These are phyloP conservation scores for Backusella westeae DNA, from an alignment of 192 early-diverging fungal species.

Conservation along the genomic window DNA sequence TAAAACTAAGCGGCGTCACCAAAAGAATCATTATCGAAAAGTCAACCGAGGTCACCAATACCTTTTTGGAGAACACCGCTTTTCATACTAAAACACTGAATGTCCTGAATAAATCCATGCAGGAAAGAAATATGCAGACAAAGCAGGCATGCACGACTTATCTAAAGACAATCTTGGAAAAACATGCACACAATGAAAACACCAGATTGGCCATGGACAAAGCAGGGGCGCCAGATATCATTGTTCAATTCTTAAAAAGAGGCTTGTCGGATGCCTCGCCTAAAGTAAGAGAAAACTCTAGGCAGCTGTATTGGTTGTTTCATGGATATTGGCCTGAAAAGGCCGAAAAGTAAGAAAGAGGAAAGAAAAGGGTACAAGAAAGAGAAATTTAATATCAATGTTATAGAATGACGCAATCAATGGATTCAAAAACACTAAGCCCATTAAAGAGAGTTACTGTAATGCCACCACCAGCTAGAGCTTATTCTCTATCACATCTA, in stretches of 20 bases:
- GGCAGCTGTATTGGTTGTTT: constrained; percentile 36
- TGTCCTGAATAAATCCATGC: constrained; percentile 24
- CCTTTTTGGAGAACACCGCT: constrained; percentile 25
- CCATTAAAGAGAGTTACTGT: neutral
- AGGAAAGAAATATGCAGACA: constrained; percentile 36
- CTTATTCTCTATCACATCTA: neutral
- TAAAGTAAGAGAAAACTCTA: constrained; percentile 29
- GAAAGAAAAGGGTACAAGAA: neutral
- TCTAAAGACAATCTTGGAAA: constrained; percentile 21
- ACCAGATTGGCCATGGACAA: constrained; percentile 27
- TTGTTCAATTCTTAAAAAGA: constrained; percentile 33
- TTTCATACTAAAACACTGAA: constrained; percentile 32
- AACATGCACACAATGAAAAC: constrained; percentile 19
- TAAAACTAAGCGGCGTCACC: constrained; percentile 19
- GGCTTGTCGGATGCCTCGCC: constrained; percentile 37
- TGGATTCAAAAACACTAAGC: neutral
- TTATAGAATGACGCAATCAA: neutral
- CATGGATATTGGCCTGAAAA: constrained; percentile 30
- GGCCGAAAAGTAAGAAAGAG: constrained; percentile 34
- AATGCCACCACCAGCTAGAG: neutral
- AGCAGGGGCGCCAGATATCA: constrained; percentile 8
- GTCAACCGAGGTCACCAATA: constrained; percentile 12
- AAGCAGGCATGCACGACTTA: constrained; percentile 24
- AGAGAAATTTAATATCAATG: neutral
- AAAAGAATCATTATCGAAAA: constrained; percentile 33